Evolutionary conservation across 306 rosid species (phyloP).

Genomic region (Abrus pulchellus): DNA sequence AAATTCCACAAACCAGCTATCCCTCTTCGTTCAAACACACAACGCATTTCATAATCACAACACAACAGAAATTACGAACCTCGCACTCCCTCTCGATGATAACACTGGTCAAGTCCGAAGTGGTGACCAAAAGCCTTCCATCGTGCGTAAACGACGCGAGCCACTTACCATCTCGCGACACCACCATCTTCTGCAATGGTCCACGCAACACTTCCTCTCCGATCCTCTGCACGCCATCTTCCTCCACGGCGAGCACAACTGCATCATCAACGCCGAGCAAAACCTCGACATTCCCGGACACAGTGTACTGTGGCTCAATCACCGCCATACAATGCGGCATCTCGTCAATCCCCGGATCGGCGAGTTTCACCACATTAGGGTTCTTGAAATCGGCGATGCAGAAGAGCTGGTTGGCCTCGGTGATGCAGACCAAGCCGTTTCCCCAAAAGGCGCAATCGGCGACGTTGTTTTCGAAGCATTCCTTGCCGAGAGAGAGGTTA

Average conservation of each 20-base stretch:
- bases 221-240: constrained; percentile 83
- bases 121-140: constrained; percentile 81
- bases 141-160: constrained; percentile 95
- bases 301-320: constrained; percentile 91
- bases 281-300: constrained; percentile 95
- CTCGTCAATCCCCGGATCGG: constrained; percentile 81
- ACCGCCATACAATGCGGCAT: constrained; percentile 91
- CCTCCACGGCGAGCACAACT: constrained; percentile 82
- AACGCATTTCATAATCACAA: constrained; percentile 14
- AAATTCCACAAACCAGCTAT: constrained; percentile 14
- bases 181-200: constrained; percentile 92
- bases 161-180: constrained; percentile 91
- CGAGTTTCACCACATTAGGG: constrained; percentile 68
- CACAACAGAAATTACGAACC: constrained; percentile 54
- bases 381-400: constrained; percentile 79
- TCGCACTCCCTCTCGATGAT: constrained; percentile 94
- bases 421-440: constrained; percentile 82
- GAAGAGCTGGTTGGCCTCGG: constrained; percentile 72
- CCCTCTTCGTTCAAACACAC: not conserved
- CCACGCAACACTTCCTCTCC: constrained; percentile 75
- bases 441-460: constrained; percentile 94
- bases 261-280: constrained; percentile 77
- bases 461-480: constrained; percentile 86
- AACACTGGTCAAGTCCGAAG: constrained; percentile 72
- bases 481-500: constrained; percentile 79